Evolutionary conservation across 352 stramenopile species (phyloP), one percentile per base, ranked within the genome.

Genomic region (Globisporangium parvum): DNA sequence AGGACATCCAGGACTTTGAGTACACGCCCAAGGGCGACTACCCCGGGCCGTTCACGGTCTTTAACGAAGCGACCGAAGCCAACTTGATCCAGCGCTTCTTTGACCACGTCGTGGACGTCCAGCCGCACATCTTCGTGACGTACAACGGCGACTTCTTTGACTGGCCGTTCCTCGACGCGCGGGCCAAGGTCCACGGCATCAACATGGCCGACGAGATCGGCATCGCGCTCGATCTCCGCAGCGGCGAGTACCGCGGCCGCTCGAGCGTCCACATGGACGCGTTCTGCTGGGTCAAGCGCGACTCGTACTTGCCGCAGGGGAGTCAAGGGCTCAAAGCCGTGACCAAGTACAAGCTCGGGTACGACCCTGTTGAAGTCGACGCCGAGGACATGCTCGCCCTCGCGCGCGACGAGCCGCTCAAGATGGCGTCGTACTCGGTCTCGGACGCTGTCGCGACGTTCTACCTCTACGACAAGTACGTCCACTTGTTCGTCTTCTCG

Each of bases 71-170:
- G 1, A 84, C 93, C 54, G 89, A 98, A 56, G 69, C 86, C 51
- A 66, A 71, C 20, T 50, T 96, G 35, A 69, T 98, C 9, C 75
- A 80, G 10, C 75, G 85, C 8, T 98, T 98, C 59, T 91, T 98
- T 31, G 66, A 85, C 6, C 94, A 98, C 50, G 85, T 97, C 46
- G 69, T 93, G 42, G 87, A 96, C 28, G 67, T 91, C n/a, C 80
- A 87, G 49, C 97, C 97, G 20, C 96, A 99, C 72, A 98, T 99
- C 70, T 98, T 98, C 57, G 97, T 99, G 23, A 99, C 96, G 14
- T 99, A 99, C 76, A 99, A 99, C 80, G 97, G 97, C 45, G 97
- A 99, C 67, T 99, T 97, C 59, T 99, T 99, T 71, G 97, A 99
- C 87, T 99, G 96, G 96, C 96, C 96, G 0, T 99, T 99, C 73